Base-by-base conservation (phyloP, 139 green algal genomes). In the Coccomyxa sp. region DNA sequence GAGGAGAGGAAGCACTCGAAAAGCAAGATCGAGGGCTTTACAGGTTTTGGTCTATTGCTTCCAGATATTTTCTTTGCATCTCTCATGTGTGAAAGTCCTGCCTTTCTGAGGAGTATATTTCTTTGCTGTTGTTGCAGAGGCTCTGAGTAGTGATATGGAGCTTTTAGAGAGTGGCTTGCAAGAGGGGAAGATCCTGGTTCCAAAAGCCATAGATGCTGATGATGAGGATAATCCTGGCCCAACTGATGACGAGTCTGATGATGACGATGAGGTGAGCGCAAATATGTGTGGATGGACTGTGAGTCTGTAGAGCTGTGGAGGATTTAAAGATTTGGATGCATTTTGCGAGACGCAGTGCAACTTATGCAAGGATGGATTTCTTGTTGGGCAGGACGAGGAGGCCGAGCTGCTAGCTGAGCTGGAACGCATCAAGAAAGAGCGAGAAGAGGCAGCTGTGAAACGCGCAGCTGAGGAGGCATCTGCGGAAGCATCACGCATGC, bases 391-490 rank as follows among this genome's bases (percentile, higher is more conserved):
- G 83, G 95, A 98, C 80, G 95, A 98, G 57, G 95, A 98, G 88
- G 95, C 93, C 3, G 95, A 95, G 89, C 86, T 99, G 82, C 79
- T 98, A 76, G 92, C 91, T 58, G 96, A 99, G 92, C 92, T 99
- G 79, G 95, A 95, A 66, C 87, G 95, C 28, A 99, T 99, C 80
- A 98, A 98, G 80, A 91, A 89, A 60, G 97, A 99, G 86, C 85
- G 94, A 17, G 94, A 90, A 10, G 90, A 93, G 79, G 94, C 97
- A 83, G 88, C 86, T 58, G 85, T 86, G 66, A 81, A 87, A 18
- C 92, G 92, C 82, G 87, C 88, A 15, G 87, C 87, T 13, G 92
- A 92, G 81, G 93, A 90, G 21, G 90, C 80, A 30, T 88, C 85
- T 27, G 84, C 81, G 75, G 88, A 89, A 31, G 79, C 86, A 58